phyloP scores from a whole-genome alignment of 768 basidiomycete genomes.

The Dacryopinax primogenitus region DNA sequence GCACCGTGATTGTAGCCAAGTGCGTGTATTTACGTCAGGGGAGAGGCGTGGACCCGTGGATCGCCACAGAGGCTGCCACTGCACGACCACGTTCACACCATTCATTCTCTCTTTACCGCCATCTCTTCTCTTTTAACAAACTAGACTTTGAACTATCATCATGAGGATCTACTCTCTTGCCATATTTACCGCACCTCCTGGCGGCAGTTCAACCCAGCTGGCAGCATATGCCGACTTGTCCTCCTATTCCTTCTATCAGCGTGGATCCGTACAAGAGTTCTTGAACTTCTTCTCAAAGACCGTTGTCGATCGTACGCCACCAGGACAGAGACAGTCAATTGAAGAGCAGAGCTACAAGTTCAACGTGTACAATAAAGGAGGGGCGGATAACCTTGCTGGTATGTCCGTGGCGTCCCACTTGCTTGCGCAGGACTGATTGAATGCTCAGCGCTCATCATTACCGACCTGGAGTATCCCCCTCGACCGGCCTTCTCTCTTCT shows the following conservation, averaged over 20 bases:
- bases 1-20: too few relatives aligned
- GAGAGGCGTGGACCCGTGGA: not conserved
- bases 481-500: constrained; percentile 92
- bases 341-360: constrained; percentile 89
- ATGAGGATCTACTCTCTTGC: constrained; percentile 88
- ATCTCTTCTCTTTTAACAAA: not conserved
- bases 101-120: not conserved
- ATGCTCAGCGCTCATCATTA: constrained; percentile 67
- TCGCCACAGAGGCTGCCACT: not conserved
- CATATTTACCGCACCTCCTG: constrained; percentile 53
- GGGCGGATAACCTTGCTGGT: constrained; percentile 78
- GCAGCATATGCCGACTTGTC: constrained; percentile 65
- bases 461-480: constrained; percentile 92
- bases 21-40: too few relatives aligned
- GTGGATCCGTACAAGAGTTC: constrained; percentile 77
- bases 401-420: constrained; percentile 21
- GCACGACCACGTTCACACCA: not conserved
- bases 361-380: constrained; percentile 84
- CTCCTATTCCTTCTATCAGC: constrained; percentile 88
- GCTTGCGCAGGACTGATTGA: constrained; percentile 6
- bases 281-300: constrained; percentile 90
- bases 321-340: constrained; percentile 83
- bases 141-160: constrained; percentile 14
- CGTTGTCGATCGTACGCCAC: constrained; percentile 72
- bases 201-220: constrained; percentile 51